Percentiles rank a stretch among this genome's conserved stretches.
These are phyloP conservation scores for Apiospora kogelbergensis DNA, from an alignment of 2,329 filamentous ascomycete genomes.

Conservation along the genomic window DNA sequence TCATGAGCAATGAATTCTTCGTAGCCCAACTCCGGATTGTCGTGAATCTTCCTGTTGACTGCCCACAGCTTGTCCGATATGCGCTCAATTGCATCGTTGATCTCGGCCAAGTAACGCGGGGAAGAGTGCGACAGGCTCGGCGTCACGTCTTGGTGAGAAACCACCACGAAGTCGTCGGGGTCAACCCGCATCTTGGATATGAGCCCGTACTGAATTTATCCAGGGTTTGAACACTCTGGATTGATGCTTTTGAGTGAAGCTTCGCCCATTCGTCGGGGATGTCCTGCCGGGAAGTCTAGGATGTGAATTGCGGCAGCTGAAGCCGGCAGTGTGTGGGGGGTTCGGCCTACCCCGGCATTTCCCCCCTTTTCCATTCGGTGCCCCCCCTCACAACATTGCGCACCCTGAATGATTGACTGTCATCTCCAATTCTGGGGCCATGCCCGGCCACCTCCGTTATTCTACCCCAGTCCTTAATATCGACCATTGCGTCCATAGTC, in stretches of 20 bases:
- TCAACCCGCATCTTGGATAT: background rate
- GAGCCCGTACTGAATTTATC: background rate
- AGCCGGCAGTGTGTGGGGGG: background rate
- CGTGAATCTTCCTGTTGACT: constrained; percentile 50
- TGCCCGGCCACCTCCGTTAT: no score
- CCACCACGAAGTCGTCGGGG: constrained; percentile 3
- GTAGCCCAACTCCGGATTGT: constrained; percentile 50
- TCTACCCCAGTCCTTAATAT: no score
- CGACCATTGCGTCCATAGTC: no score
- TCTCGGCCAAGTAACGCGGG: constrained; percentile 30
- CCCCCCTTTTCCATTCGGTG: no score
- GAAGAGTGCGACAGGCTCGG: background rate
- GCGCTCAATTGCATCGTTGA: constrained; percentile 38
- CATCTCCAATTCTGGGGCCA: no score
- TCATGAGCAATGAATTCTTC: constrained; percentile 50
- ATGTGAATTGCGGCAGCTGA: no score
- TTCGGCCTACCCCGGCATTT: background rate
- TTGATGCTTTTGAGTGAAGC: background rate
- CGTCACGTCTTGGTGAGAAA: background rate
- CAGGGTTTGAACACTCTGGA: background rate
- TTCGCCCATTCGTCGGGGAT: background rate
- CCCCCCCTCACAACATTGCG: no score
- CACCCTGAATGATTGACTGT: no score
- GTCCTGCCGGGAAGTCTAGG: background rate
- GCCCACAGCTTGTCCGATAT: constrained; percentile 40